Conservation (phyloP, 2,329 filamentous ascomycete genomes). For the Trichoderma lentiforme region DNA sequence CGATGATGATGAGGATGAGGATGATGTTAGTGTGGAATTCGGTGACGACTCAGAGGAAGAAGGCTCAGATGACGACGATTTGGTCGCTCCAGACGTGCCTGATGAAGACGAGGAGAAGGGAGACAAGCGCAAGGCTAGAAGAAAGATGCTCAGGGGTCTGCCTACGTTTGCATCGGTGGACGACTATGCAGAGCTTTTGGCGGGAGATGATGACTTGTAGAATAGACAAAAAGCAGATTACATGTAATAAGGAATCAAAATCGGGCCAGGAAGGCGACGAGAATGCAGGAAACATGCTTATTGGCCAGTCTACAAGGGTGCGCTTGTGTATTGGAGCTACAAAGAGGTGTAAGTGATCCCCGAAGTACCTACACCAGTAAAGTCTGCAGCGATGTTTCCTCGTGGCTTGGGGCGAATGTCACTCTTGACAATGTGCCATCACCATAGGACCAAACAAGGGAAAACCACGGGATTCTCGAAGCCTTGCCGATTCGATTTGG, state of each 20-base stretch:
- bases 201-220: slow-evolving; percentile 58
- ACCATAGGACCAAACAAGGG: not conserved
- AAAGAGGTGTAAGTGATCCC: not conserved
- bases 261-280: not conserved
- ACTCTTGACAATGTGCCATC: not conserved
- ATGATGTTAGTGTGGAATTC: slow-evolving; percentile 28
- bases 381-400: not conserved
- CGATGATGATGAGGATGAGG: slow-evolving; percentile 46
- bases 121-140: slow-evolving; percentile 53
- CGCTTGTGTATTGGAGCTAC: not conserved
- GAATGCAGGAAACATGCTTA: not conserved
- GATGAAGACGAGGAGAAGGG: slow-evolving; percentile 63
- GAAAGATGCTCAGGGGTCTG: slow-evolving; percentile 81
- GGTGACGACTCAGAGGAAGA: slow-evolving; percentile 12
- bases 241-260: not conserved
- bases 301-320: not conserved
- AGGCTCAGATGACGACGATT: slow-evolving; percentile 34
- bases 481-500: not conserved
- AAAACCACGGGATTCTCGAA: not conserved
- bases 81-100: slow-evolving; percentile 37
- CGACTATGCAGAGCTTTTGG: slow-evolving; percentile 86
- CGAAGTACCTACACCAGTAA: not conserved
- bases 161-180: slow-evolving; percentile 92
- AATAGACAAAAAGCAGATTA: not conserved
- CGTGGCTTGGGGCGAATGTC: not conserved